phyloP scores from a whole-genome alignment of 257 asterid genomes.

The Gynochthodes officinalis region DNA sequence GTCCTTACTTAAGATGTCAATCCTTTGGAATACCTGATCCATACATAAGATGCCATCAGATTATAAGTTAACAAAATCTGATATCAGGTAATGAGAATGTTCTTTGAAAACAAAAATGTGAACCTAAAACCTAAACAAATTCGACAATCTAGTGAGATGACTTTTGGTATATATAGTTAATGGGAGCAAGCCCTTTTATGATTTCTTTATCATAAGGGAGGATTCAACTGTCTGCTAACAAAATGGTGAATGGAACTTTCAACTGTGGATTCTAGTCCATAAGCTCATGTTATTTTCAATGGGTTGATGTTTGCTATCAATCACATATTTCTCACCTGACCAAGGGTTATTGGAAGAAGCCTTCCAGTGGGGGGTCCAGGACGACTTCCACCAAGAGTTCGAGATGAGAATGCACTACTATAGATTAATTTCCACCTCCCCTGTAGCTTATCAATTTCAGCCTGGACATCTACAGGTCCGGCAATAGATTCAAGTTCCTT shows the following conservation, averaged over 20 bases:
- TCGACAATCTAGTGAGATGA: not conserved
- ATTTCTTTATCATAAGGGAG: not conserved
- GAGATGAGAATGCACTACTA: slow-evolving; percentile 90
- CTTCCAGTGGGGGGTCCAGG: slow-evolving; percentile 97
- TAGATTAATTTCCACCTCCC: slow-evolving; percentile 89
- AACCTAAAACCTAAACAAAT: no score
- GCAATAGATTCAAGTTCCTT: slow-evolving; percentile 72
- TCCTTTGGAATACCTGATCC: slow-evolving; percentile 85
- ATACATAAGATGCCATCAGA: slow-evolving; percentile 5
- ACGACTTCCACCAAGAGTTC: slow-evolving; percentile 96
- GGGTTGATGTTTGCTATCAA: not conserved
- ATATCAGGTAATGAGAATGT: no score
- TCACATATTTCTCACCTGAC: slow-evolving; percentile 48
- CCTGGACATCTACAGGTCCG: slow-evolving; percentile 59
- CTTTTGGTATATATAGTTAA: no score
- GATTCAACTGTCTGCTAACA: not conserved
- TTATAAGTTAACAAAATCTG: slow-evolving; percentile 2
- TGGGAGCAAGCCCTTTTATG: not conserved
- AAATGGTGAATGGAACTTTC: not conserved
- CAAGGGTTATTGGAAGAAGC: slow-evolving; percentile 91
- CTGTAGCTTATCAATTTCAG: slow-evolving; percentile 69
- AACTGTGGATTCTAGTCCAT: not conserved
- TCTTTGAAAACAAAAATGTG: no score
- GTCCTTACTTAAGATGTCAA: slow-evolving; percentile 75
- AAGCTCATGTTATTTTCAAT: not conserved